Percentiles rank a stretch among this genome's conserved stretches.
Evolutionary conservation across 345 rosid species (phyloP).

Genomic region (Euphorbia lathyris): DNA sequence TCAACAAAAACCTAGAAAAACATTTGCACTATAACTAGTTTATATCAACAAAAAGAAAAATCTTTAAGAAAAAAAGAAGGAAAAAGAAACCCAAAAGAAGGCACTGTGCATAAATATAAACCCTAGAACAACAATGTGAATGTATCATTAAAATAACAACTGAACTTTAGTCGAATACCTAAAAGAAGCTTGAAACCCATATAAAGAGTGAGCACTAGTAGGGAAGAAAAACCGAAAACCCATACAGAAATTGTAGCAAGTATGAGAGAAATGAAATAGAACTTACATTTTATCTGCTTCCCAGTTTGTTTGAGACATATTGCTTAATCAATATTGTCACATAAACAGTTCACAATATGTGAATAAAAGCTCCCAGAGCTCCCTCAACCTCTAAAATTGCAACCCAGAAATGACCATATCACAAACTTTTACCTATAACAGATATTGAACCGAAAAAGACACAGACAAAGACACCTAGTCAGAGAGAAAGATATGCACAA

Average conservation of each 20-base stretch:
- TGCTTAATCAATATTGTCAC: slow-evolving; percentile 2
- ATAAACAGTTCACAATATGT: slow-evolving; percentile 11
- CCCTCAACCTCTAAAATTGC: slow-evolving; percentile 12
- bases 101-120: slow-evolving; percentile 18
- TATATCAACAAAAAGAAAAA: not conserved
- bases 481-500: not conserved
- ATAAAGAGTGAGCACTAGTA: no score
- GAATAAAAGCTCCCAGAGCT: not conserved
- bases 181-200: slow-evolving; percentile 21
- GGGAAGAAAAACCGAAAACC: no score
- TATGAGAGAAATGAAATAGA: not conserved
- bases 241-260: no score
- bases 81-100: no score
- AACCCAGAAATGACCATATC: slow-evolving; percentile 10
- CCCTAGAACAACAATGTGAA: slow-evolving; percentile 37
- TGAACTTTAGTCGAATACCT: slow-evolving; percentile 25
- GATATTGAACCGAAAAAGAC: slow-evolving; percentile 11
- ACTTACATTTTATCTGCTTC: slow-evolving; percentile 99
- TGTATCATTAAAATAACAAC: slow-evolving; percentile 14
- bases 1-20: not conserved
- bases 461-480: slow-evolving; percentile 1
- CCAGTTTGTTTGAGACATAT: slow-evolving; percentile 96
- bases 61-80: slow-evolving; percentile 9
- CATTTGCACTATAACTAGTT: no score
- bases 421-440: not conserved